A percentile compares a stretch with the other conserved stretches of the same genome.
These are phyloP conservation scores for Chlorophyllum brunneum DNA, from an alignment of 768 basidiomycete species.

Conservation along the genomic window DNA sequence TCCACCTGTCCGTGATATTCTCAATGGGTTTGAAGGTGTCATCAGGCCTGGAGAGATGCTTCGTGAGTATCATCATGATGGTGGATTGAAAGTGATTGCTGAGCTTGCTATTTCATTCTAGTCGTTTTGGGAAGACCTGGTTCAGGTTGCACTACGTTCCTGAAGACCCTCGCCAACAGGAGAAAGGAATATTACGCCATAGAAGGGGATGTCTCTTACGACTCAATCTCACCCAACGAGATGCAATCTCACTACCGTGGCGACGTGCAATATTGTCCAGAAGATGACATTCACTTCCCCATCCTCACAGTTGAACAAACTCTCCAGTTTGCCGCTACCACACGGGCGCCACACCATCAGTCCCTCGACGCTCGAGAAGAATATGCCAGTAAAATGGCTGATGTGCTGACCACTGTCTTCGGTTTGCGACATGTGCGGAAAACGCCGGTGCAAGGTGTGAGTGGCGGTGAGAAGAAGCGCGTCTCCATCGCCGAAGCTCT, in stretches of 20 bases:
- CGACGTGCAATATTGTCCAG: slow-evolving; percentile 77
- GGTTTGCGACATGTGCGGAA: slow-evolving; percentile 70
- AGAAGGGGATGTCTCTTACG: slow-evolving; percentile 71
- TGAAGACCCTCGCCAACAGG: slow-evolving; percentile 79
- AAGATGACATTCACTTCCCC: slow-evolving; percentile 86
- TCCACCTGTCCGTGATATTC: slow-evolving; percentile 60
- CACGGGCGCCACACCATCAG: slow-evolving; percentile 60
- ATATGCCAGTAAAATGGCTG: slow-evolving; percentile 40
- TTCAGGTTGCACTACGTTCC: slow-evolving; percentile 79
- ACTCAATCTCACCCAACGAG: slow-evolving; percentile 65
- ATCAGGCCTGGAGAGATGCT: slow-evolving; percentile 74
- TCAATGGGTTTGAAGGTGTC: slow-evolving; percentile 62
- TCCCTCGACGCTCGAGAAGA: slow-evolving; percentile 38
- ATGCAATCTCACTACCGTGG: slow-evolving; percentile 67
- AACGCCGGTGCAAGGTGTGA: slow-evolving; percentile 69
- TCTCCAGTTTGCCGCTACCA: slow-evolving; percentile 62
- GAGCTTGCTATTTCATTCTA: slow-evolving; percentile 20
- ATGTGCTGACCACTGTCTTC: slow-evolving; percentile 63
- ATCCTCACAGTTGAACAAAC: slow-evolving; percentile 80
- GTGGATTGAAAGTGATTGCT: slow-evolving; percentile 30
- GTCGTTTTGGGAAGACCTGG: slow-evolving; percentile 86
- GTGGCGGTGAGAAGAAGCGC: slow-evolving; percentile 77
- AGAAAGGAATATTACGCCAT: slow-evolving; percentile 65
- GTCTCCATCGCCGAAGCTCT: slow-evolving; percentile 72
- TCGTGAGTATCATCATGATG: slow-evolving; percentile 39